A percentile compares a stretch with the other conserved stretches of the same genome.
These are phyloP conservation scores for Trichophyton verrucosum DNA, from an alignment of 2,329 filamentous ascomycete genomes.

Conservation along the genomic window DNA sequence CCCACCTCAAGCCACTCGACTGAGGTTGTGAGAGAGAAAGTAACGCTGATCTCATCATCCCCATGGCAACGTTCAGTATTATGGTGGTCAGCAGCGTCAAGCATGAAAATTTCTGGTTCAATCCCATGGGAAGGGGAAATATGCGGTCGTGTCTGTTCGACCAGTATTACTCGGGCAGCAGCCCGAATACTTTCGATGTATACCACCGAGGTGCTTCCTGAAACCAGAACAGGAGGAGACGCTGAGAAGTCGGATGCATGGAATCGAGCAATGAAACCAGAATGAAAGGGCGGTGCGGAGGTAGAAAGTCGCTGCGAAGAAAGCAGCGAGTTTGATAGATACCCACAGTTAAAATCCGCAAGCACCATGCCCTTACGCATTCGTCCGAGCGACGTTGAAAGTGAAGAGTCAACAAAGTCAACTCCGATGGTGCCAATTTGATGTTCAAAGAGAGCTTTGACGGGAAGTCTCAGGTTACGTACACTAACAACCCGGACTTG, in stretches of 20 bases:
- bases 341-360: conserved; percentile 43
- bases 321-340: conserved; percentile 14
- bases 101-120: conserved; percentile 33
- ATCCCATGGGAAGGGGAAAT: conserved; percentile 16
- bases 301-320: conserved; percentile 14
- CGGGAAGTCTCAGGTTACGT: conserved; percentile 73
- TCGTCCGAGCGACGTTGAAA: conserved; percentile 22
- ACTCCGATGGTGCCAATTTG: conserved; percentile 87
- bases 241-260: conserved; percentile 42
- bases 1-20: conserved; percentile 46
- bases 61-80: conserved; percentile 3
- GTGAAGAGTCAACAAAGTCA: conserved; percentile 27
- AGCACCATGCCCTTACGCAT: conserved; percentile 74
- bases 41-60: conserved; percentile 32
- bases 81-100: conserved; percentile 24
- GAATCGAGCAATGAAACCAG: conserved; percentile 61
- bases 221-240: conserved; percentile 43
- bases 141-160: conserved; percentile 26
- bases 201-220: conserved; percentile 49
- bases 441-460: conserved; percentile 59
- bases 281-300: conserved; percentile 36
- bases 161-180: conserved; percentile 58
- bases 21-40: conserved; percentile 45
- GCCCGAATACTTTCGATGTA: conserved; percentile 82
- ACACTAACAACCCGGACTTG: conserved; percentile 71